A percentile compares a stretch with the other conserved stretches of the same genome.
Evolutionary conservation across 176 grass and related monocot species (phyloP).

Genomic region (Urochloa ruziziensis): DNA sequence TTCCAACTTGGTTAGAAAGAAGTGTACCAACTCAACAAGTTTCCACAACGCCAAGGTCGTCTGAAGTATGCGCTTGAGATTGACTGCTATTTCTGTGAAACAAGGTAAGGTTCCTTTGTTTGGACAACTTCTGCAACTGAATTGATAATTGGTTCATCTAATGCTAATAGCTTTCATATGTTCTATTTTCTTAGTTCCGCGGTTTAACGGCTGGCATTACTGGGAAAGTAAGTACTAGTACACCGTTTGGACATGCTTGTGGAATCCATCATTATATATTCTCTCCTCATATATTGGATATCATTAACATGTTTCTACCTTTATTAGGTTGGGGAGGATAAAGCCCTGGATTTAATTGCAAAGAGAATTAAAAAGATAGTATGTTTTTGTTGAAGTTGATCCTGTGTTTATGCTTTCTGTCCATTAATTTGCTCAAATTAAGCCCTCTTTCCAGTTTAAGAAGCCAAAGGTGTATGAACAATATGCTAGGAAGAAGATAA

Average conservation of each 20-base stretch:
- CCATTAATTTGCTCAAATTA: not conserved
- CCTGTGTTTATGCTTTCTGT: not conserved
- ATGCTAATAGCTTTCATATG: not conserved
- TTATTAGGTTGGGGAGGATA: not conserved
- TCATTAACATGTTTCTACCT: not conserved
- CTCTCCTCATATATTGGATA: not conserved
- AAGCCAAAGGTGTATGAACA: not conserved
- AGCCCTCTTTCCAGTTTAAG: not conserved
- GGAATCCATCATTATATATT: not conserved
- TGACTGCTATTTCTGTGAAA: not conserved
- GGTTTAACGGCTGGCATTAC: not conserved
- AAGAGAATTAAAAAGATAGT: not conserved
- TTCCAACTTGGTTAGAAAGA: not conserved
- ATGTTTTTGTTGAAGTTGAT: not conserved
- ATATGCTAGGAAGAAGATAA: conserved; percentile 13
- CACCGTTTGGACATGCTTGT: not conserved
- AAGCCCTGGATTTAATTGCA: not conserved
- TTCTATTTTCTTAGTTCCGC: not conserved
- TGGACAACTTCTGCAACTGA: not conserved
- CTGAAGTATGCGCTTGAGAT: not conserved
- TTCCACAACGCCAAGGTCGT: not conserved
- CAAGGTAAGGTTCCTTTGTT: not conserved
- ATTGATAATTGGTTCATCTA: not conserved
- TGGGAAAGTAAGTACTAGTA: not conserved
- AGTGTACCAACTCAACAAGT: conserved; percentile 29